These are phyloP conservation scores for Blastobotrys elegans DNA, from an alignment of 1,139 yeast species.

Conservation along the genomic window DNA sequence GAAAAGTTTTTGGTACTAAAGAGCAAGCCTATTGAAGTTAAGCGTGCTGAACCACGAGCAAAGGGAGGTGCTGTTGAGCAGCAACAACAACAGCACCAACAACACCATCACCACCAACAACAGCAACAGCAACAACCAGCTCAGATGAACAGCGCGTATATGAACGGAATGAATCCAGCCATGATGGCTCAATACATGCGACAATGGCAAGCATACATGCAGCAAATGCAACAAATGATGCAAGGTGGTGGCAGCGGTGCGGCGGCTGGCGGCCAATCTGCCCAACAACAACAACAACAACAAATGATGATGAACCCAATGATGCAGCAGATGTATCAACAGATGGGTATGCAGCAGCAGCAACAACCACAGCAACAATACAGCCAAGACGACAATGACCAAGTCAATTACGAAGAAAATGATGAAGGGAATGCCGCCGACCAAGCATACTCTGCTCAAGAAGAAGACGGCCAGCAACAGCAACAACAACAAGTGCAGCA, in stretches of 20 bases:
- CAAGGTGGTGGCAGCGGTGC: slow-evolving; percentile 4
- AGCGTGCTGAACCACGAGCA: slow-evolving; percentile 91
- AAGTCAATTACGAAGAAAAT: slow-evolving; percentile 12
- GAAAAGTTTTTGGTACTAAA: slow-evolving; percentile 78
- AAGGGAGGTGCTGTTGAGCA: slow-evolving; percentile 20
- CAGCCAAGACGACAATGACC: slow-evolving; percentile 9
- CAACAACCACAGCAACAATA: slow-evolving; percentile 12
- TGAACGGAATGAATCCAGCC: slow-evolving; percentile 63
- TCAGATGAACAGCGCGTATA: slow-evolving; percentile 26
- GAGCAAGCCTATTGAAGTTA: slow-evolving; percentile 91
- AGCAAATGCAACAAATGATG: slow-evolving; percentile 38
- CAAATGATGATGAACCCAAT: slow-evolving; percentile 17
- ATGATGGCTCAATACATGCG: slow-evolving; percentile 88
- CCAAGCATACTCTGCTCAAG: slow-evolving; percentile 10
- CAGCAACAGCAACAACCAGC: slow-evolving; percentile 26
- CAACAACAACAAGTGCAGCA: background rate
- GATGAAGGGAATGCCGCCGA: slow-evolving; percentile 6
- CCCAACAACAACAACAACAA: slow-evolving; percentile 17
- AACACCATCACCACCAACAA: slow-evolving; percentile 27
- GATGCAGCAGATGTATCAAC: slow-evolving; percentile 22
- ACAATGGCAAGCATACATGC: slow-evolving; percentile 68
- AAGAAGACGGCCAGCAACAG: slow-evolving; percentile 1
- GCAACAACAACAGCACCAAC: slow-evolving; percentile 32
- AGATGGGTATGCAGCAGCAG: slow-evolving; percentile 13
- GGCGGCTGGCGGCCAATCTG: slow-evolving; percentile 16